Percentiles rank a stretch among this genome's conserved stretches.
Evolutionary conservation across 2,329 filamentous ascomycete species (phyloP).

Genomic region (Nemania serpens): DNA sequence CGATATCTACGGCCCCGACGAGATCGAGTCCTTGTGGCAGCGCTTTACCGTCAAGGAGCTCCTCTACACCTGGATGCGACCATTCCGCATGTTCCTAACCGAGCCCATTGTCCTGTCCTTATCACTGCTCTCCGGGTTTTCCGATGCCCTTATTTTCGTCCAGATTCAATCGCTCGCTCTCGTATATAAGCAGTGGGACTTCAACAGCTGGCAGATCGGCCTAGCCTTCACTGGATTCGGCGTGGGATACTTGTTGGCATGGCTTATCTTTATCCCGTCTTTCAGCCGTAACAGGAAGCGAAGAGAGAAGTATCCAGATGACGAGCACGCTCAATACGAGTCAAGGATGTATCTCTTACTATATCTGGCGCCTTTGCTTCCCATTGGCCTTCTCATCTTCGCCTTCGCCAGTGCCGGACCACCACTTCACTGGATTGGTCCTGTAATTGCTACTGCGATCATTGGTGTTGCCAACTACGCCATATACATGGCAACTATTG

Average conservation of each 20-base stretch:
- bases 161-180: slow-evolving; percentile 66
- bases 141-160: slow-evolving; percentile 69
- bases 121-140: slow-evolving; percentile 66
- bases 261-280: slow-evolving; percentile 59
- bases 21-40: slow-evolving; percentile 59
- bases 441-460: slow-evolving; percentile 63
- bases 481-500: slow-evolving; percentile 70
- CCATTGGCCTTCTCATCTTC: slow-evolving; percentile 67
- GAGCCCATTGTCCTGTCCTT: slow-evolving; percentile 68
- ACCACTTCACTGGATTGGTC: slow-evolving; percentile 65
- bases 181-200: slow-evolving; percentile 66
- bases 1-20: slow-evolving; percentile 70
- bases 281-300: slow-evolving; percentile 51
- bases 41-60: slow-evolving; percentile 49
- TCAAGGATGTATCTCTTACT: slow-evolving; percentile 63
- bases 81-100: slow-evolving; percentile 67
- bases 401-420: slow-evolving; percentile 62
- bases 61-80: slow-evolving; percentile 59
- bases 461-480: slow-evolving; percentile 67
- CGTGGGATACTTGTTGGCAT: slow-evolving; percentile 63
- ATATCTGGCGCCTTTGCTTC: slow-evolving; percentile 62
- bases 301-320: slow-evolving; percentile 50
- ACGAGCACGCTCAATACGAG: slow-evolving; percentile 66
- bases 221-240: slow-evolving; percentile 52
- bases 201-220: slow-evolving; percentile 48